Base-by-base conservation (phyloP, 208 protist genomes). In the Leptomonas seymouri region DNA sequence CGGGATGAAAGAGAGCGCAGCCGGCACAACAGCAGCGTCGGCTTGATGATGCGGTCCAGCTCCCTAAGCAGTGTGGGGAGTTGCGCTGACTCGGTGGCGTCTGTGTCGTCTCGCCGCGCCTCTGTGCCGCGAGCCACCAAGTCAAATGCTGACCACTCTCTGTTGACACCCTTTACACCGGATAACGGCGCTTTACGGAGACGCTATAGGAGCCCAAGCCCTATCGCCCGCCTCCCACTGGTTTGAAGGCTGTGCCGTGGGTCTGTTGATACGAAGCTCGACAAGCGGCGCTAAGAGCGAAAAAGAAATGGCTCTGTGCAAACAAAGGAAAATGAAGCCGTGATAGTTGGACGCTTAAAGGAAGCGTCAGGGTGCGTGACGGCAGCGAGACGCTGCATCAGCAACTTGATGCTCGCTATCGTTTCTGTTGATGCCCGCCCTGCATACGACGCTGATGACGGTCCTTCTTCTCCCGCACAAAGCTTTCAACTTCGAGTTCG, bases 91-190 rank as follows among this genome's bases (percentile, higher is more conserved):
- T 93, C 86, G 18, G 64, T 95, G 11, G 78, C 63, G 21, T 93
- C 87, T 16, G 78, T 91, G 12, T 51, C 64, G 11, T 91, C 86
- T 4, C 85, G 81, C 3, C 84, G 80, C 18, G 86, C 87, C 36
- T 84, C 76, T 28, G 81, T 76, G 25, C 90, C 90, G 42, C 81
- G 82, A 20, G 85, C 90, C 39, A 95, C 90, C 31, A 91, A 91
- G 60, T 89, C 83, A 1, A 77, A 89, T 25, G 77, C 67, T 7
- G 44, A 81, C 16, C 60, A 70, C 14, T 66, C 80, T 4, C 20
- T 74, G 6, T 61, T 78, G 49, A 27, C 41, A 2, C 76, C 80
- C 2, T 77, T 61, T 44, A 71, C 68, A n/a, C 75, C 75, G 1
- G 69, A 61, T 36, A 51, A 62, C 34, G 64, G 51, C 36, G 49